A percentile compares a stretch with the other conserved stretches of the same genome.
Conservation (phyloP, 345 rosid species). For the Bruguiera parviflora region DNA sequence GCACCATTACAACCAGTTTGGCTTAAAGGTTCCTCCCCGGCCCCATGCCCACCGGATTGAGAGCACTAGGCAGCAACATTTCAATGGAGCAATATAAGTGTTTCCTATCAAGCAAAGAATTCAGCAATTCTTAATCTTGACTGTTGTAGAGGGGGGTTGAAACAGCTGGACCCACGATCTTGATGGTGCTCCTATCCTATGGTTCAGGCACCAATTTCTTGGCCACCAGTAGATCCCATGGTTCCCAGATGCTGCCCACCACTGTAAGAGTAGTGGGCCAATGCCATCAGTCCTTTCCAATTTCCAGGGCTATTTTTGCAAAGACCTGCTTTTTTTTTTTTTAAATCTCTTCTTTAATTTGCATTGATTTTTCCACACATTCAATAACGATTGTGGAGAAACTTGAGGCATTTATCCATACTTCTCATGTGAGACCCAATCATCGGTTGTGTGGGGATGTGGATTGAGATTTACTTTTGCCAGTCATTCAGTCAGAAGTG, state of each 20-base stretch:
- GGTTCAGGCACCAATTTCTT: no score
- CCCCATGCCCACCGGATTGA: constrained; percentile 55
- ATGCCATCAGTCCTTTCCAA: constrained; percentile 19
- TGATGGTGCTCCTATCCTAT: no score
- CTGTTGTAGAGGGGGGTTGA: no score
- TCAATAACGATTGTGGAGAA: constrained; percentile 35
- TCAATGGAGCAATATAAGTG: constrained; percentile 21
- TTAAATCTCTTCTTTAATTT: constrained; percentile 25
- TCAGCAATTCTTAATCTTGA: no score
- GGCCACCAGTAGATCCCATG: not conserved
- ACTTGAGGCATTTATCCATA: constrained; percentile 36
- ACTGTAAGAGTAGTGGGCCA: constrained; percentile 11
- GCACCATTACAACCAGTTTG: constrained; percentile 32
- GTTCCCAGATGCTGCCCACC: constrained; percentile 10
- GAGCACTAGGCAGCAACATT: constrained; percentile 44
- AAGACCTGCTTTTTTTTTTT: constrained; percentile 20
- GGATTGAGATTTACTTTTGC: constrained; percentile 24
- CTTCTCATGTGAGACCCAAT: constrained; percentile 27
- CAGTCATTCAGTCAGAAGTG: constrained; percentile 16
- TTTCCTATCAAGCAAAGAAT: not conserved
- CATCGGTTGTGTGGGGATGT: constrained; percentile 17
- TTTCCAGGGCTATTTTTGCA: constrained; percentile 26
- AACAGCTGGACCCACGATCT: no score
- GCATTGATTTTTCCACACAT: constrained; percentile 40
- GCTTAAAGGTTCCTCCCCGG: constrained; percentile 46